Conservation (phyloP, 495 filamentous ascomycete species). For the Trichoderma asperelloides region DNA sequence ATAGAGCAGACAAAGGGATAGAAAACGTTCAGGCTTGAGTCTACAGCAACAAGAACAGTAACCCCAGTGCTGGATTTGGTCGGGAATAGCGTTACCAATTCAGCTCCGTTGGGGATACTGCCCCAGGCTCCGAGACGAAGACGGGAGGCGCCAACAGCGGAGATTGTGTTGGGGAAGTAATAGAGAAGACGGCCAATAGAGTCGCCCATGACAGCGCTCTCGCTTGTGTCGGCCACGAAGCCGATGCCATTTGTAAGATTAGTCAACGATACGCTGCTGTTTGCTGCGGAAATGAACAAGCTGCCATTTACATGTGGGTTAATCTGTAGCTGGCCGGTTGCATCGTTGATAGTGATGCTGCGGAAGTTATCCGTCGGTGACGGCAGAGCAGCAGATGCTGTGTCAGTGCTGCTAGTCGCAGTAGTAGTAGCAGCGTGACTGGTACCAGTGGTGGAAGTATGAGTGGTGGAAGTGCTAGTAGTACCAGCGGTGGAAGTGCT, state of each 20-base stretch:
- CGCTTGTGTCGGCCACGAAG: background rate
- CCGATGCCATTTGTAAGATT: conserved; percentile 7
- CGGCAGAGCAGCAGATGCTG: background rate
- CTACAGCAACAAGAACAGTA: background rate
- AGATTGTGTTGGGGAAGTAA: conserved; percentile 9
- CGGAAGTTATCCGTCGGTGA: background rate
- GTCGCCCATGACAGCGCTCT: background rate
- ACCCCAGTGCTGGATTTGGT: too few relatives aligned
- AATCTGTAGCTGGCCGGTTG: background rate
- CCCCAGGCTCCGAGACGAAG: background rate
- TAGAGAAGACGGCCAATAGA: background rate
- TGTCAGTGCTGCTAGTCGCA: too few relatives aligned
- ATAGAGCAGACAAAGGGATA: conserved; percentile 2
- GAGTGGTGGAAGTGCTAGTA: too few relatives aligned
- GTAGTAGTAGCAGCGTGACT: too few relatives aligned
- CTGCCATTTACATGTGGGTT: background rate
- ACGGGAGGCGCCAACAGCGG: conserved; percentile 1
- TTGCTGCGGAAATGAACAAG: background rate
- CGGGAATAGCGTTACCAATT: background rate
- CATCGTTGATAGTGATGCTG: background rate
- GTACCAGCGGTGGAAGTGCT: too few relatives aligned
- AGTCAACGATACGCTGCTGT: background rate
- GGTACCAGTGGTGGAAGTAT: too few relatives aligned
- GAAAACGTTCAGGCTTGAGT: background rate
- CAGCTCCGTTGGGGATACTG: background rate